Conservation (phyloP, 2,329 filamentous ascomycete species). For the Claviceps purpurea region DNA sequence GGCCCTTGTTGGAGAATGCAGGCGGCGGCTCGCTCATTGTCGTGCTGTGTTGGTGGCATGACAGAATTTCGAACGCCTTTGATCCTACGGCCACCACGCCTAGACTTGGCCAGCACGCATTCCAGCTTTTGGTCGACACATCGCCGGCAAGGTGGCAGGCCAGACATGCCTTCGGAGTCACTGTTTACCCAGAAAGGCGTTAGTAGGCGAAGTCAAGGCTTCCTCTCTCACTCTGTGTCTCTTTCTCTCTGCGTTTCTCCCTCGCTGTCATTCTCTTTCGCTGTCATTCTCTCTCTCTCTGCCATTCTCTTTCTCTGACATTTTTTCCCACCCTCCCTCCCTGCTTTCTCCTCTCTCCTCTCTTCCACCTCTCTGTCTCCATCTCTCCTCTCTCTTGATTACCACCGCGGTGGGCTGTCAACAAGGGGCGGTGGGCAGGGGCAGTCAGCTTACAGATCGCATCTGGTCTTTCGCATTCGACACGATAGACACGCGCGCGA, state of each 20-base stretch:
- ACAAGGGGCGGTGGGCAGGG: too few relatives aligned
- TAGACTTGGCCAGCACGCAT: conserved; percentile 27
- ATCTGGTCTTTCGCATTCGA: conserved; percentile 18
- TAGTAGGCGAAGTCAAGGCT: conserved; percentile 3
- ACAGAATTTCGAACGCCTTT: conserved; percentile 11
- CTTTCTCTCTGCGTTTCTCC: neutral
- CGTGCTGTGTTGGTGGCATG: conserved; percentile 3
- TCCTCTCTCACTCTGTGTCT: neutral
- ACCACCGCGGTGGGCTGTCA: neutral
- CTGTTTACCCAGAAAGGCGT: conserved; percentile 9
- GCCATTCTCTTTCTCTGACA: too few relatives aligned
- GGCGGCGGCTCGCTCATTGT: neutral
- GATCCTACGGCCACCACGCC: conserved; percentile 23
- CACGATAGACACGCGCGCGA: conserved; percentile 19
- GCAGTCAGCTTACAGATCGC: conserved; percentile 16
- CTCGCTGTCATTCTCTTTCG: neutral
- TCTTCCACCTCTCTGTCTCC: neutral
- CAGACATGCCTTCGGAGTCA: conserved; percentile 21
- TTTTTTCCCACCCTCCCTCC: neutral
- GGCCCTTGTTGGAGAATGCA: neutral
- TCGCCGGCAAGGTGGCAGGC: conserved; percentile 23
- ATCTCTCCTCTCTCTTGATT: neutral
- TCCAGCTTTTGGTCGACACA: conserved; percentile 24
- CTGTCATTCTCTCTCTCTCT: neutral
- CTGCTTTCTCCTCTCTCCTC: neutral